Evolutionary conservation across 108 stramenopile genomes (phyloP).

Genomic region (Parmales sp.): DNA sequence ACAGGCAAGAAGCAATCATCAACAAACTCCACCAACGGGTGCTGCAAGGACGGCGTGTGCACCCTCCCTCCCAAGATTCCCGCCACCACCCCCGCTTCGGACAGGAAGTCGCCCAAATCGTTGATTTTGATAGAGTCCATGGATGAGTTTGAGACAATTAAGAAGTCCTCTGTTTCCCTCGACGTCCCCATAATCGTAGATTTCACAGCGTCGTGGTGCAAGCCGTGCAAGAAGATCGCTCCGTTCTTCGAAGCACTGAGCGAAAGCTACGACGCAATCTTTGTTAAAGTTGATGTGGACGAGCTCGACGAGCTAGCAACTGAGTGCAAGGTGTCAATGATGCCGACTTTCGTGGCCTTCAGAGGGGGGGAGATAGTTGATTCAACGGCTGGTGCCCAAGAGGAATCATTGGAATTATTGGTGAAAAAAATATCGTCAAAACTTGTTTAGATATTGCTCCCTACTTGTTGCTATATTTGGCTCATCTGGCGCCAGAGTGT

Average conservation of each 20-base stretch:
- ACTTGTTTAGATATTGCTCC: too few relatives aligned
- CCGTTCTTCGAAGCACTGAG: conserved; percentile 47
- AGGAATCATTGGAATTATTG: too few relatives aligned
- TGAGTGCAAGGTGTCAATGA: conserved; percentile 49
- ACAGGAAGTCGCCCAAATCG: neutral
- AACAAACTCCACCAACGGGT: neutral
- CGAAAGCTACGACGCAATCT: conserved; percentile 21
- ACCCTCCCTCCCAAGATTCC: neutral
- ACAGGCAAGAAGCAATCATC: conserved; percentile 29
- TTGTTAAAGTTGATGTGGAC: conserved; percentile 57
- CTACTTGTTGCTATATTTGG: too few relatives aligned
- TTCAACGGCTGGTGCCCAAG: conserved; percentile 28
- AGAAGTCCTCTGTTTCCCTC: conserved; percentile 10
- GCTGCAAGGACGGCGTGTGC: neutral
- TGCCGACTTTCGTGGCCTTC: conserved; percentile 74
- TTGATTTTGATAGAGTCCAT: neutral
- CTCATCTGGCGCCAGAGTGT: too few relatives aligned
- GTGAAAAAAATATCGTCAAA: too few relatives aligned
- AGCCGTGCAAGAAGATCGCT: conserved; percentile 65
- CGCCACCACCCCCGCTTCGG: neutral
- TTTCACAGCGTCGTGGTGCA: conserved; percentile 80
- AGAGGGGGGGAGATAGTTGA: conserved; percentile 25
- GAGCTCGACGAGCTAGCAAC: conserved; percentile 56
- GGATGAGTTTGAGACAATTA: neutral
- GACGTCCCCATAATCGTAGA: conserved; percentile 40